Evolutionary conservation across 768 basidiomycete genomes (phyloP), one percentile per base, ranked within the genome.

Genomic region (Kwoniella bestiolae): DNA sequence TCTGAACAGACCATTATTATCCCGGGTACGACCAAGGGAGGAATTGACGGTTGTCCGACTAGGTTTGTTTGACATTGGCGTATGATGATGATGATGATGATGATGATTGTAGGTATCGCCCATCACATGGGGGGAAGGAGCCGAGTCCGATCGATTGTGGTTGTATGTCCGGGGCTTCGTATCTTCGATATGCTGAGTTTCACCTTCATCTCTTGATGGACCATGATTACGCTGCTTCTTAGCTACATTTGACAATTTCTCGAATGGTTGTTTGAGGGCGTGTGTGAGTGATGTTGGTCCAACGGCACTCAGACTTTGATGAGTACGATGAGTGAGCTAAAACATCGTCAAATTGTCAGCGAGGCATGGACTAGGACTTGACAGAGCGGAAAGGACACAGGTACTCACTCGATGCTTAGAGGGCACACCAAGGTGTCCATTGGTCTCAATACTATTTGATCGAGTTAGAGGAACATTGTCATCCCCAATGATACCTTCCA

Each of bases 221-320:
- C 12, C 18, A 6, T 53, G 31, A 6, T 63, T 58, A 7, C 60
- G 51, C 31, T 67, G 70, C 31, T 61, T 69, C n/a, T 72, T 63
- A 6, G 66, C 65, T n/a, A 67, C 68, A 18, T 65, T 59, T 12
- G 67, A 63, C 6, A 76, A 51, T 34, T 70, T 69, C 46, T 74
- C 70, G 31, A 74, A 70, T 4, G 72, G 68, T 18, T 49, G 58
- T 44, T 72, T 74, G 18, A 73, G 49, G 6, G 60, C 68, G 23
- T 74, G 66, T 3, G 56, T 66, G 45, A 73, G 45, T 2, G 67
- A 56, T 11, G 60, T 28, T 11, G 57, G 60, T 14, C 65, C 66
- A 14, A 63, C 49, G 21, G 56, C 60, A 21, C 68, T 61, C n/a
- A 75, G 38, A 50, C 65, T 70, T 14, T 71, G 70, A 50, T 69